Percentiles rank a stretch among this genome's conserved stretches.
Evolutionary conservation across 164 flowering plant genomes (phyloP).

Genomic region (Cinnamomum micranthum): DNA sequence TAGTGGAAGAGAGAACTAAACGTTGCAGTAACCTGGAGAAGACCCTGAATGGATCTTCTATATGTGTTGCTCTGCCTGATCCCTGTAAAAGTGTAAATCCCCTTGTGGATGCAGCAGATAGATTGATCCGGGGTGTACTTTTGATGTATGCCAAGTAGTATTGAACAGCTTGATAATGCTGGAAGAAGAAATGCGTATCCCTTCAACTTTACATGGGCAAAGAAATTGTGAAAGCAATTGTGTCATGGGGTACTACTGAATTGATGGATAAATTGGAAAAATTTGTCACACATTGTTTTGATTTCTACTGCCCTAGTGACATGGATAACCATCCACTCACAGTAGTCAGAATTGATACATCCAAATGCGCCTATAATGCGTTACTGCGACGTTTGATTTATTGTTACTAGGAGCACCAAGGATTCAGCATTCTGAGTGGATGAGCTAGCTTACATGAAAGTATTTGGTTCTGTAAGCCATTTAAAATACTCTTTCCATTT

Average conservation of each 20-base stretch:
- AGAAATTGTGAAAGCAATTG: too few species aligned
- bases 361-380: not conserved
- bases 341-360: too few species aligned
- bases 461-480: slow-evolving; percentile 4
- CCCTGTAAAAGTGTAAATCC: not conserved
- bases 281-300: too few species aligned
- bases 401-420: too few species aligned
- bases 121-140: not conserved
- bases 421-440: not conserved
- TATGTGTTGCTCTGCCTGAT: not conserved
- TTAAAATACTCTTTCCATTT: not conserved
- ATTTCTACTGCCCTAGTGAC: too few species aligned
- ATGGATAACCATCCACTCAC: too few species aligned
- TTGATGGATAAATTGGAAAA: too few species aligned
- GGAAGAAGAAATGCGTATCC: not conserved
- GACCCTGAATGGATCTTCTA: not conserved
- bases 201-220: too few species aligned
- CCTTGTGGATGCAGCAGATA: too few species aligned
- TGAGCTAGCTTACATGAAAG: not conserved
- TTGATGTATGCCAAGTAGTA: not conserved
- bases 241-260: too few species aligned
- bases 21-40: not conserved
- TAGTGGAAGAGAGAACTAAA: not conserved
- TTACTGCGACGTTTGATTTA: not conserved
- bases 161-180: not conserved